Percentiles rank a stretch among this genome's conserved stretches.
Evolutionary conservation across 2,329 filamentous ascomycete species (phyloP).

Genomic region (Fusarium nurragi): DNA sequence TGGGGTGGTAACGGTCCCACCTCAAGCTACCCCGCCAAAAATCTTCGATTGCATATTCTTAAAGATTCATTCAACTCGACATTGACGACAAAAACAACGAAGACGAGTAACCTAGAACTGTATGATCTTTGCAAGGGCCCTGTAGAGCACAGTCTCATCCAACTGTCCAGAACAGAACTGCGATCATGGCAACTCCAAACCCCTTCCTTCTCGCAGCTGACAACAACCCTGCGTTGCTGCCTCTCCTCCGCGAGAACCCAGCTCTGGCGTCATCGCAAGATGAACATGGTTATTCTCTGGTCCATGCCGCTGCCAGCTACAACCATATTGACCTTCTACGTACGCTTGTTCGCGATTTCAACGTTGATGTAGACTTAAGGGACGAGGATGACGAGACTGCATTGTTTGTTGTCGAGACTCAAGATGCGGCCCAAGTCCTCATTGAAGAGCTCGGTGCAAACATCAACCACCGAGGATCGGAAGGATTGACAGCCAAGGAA

Average conservation of each 20-base stretch:
- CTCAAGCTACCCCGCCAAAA: slow-evolving; percentile 35
- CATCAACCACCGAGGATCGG: slow-evolving; percentile 69
- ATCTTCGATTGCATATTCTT: neutral
- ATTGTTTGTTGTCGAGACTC: slow-evolving; percentile 89
- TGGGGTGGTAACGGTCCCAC: slow-evolving; percentile 4
- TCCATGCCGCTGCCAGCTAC: slow-evolving; percentile 95
- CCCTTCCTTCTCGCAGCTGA: slow-evolving; percentile 83
- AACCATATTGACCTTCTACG: slow-evolving; percentile 84
- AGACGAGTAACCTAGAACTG: neutral
- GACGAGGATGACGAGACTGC: slow-evolving; percentile 95
- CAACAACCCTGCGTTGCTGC: slow-evolving; percentile 76
- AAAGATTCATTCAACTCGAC: neutral
- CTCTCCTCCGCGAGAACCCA: slow-evolving; percentile 77
- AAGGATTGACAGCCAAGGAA: slow-evolving; percentile 82
- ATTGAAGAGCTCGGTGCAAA: slow-evolving; percentile 85
- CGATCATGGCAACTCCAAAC: slow-evolving; percentile 55
- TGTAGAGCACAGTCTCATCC: neutral
- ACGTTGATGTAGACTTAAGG: slow-evolving; percentile 80
- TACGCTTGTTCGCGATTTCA: slow-evolving; percentile 76
- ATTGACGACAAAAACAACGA: neutral
- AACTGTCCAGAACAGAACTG: neutral
- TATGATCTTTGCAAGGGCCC: no score
- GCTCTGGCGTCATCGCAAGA: slow-evolving; percentile 83
- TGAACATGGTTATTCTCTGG: slow-evolving; percentile 89
- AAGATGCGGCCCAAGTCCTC: slow-evolving; percentile 79